phyloP scores from a whole-genome alignment of 257 asterid genomes.

The Nemophila menziesii region DNA sequence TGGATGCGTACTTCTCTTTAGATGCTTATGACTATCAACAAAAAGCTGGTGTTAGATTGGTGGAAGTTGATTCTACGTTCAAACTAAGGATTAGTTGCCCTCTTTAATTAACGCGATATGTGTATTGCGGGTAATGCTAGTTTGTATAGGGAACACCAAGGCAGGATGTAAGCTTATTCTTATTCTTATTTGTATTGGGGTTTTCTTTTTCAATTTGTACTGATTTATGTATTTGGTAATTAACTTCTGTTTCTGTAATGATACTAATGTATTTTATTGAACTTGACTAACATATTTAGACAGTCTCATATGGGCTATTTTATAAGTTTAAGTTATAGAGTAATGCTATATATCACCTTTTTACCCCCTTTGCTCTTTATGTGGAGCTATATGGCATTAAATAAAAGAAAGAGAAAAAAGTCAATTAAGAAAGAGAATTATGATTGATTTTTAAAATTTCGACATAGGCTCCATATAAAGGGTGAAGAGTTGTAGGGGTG shows the following conservation, averaged over 20 bases:
- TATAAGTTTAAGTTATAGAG: too few species aligned
- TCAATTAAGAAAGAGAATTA: too few species aligned
- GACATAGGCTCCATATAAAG: too few species aligned
- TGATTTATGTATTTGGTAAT: background rate
- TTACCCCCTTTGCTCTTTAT: too few species aligned
- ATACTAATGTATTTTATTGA: background rate
- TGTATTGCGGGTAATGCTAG: background rate
- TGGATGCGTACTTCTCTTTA: constrained; percentile 73
- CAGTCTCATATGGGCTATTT: background rate
- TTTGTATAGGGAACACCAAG: background rate
- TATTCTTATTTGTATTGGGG: background rate
- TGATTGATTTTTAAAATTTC: too few species aligned
- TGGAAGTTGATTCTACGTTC: constrained; percentile 53
- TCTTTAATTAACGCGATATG: background rate
- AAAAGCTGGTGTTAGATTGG: constrained; percentile 72
- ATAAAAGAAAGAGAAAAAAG: too few species aligned
- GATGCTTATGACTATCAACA: constrained; percentile 66
- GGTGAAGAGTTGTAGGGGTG: too few species aligned
- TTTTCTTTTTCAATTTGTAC: background rate
- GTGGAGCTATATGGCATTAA: too few species aligned
- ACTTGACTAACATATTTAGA: background rate
- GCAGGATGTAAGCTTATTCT: background rate
- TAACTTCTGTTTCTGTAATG: background rate
- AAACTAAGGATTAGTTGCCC: constrained; percentile 14
- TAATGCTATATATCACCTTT: too few species aligned